Base-by-base conservation (phyloP, 805 yeast species). In the Yamadazyma laniorum region DNA sequence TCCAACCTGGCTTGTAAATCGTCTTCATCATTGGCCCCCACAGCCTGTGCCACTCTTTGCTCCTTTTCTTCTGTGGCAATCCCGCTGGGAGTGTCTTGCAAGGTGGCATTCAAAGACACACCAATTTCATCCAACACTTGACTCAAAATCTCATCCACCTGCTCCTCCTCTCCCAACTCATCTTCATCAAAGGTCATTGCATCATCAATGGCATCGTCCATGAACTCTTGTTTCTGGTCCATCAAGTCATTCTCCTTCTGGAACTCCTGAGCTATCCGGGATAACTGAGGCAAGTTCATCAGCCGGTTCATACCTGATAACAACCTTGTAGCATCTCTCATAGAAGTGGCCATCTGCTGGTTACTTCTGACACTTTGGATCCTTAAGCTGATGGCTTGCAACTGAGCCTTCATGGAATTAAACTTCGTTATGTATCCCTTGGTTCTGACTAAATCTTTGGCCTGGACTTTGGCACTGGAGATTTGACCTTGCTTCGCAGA, bases 161-260 rank as follows among this genome's bases (percentile, higher is more conserved):
- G 95, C 48, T 84, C 93, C 46, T 85, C 95, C 44, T 85, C 95
- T 17, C 77, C 88, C 48, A 81, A 85, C 41, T 86, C 79, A 40
- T 63, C 69, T 18, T 63, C 70, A 52, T 87, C 97, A 53, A 82
- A 88, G 37, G 84, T 95, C 93, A 93, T 88, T 14, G 93, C 85
- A 59, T 91, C 96, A 57, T 93, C 99, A 52, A 93, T 83, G 14
- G 96, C 95, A 58, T 93, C 99, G 58, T 93, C 99, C 85, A 93
- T 93, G 79, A 95, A 87, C 59, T 95, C 99, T 61, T 95, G 98
- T 55, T 95, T 82, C 65, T 93, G 99, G 61, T 91, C 97, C 98
- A 93, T 93, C 51, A 95, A 68, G 57, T 95, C 99, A 61, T 85
- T 87, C 55, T 91, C 95, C 53, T 79, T 80, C 54, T 93, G 95